A percentile compares a stretch with the other conserved stretches of the same genome.
Evolutionary conservation across 1,139 yeast species (phyloP).

Genomic region (Suhomyces yuchorum): DNA sequence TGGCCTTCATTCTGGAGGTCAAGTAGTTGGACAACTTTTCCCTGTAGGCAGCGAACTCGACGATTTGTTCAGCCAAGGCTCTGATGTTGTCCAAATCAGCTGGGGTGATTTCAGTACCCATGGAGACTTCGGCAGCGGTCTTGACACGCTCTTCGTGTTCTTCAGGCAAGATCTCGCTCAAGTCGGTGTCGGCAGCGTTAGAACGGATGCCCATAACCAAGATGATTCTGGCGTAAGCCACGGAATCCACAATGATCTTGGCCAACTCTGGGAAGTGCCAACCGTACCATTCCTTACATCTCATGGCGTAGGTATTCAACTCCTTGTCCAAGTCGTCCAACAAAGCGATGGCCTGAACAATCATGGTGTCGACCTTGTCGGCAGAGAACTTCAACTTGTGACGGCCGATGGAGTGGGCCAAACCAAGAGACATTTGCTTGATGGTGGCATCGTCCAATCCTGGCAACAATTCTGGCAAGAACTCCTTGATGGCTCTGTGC

Average conservation of each 20-base stretch:
- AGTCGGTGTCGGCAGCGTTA: conserved; percentile 85
- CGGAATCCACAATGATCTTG: conserved; percentile 93
- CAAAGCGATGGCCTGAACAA: conserved; percentile 96
- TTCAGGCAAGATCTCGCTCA: conserved; percentile 90
- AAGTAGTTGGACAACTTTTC: conserved; percentile 87
- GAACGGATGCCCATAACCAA: conserved; percentile 94
- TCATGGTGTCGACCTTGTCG: conserved; percentile 97
- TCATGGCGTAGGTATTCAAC: conserved; percentile 96
- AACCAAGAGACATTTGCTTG: conserved; percentile 93
- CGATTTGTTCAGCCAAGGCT: conserved; percentile 91
- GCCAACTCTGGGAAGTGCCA: conserved; percentile 99
- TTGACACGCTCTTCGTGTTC: conserved; percentile 81
- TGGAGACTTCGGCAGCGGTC: conserved; percentile 95
- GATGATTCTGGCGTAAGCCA: conserved; percentile 90
- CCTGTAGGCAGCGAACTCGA: conserved; percentile 92
- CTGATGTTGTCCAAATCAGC: conserved; percentile 82
- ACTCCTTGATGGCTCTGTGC: conserved; percentile 92
- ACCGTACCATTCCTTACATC: conserved; percentile 99
- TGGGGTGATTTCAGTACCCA: conserved; percentile 97
- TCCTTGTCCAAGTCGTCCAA: conserved; percentile 97
- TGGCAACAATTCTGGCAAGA: conserved; percentile 90
- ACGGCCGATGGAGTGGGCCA: conserved; percentile 97
- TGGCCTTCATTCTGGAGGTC: conserved; percentile 93
- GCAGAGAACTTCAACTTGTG: conserved; percentile 96
- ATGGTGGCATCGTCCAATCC: conserved; percentile 85